phyloP scores from a whole-genome alignment of 1,284 basidiomycete species.

The Ceratobasidium theobromae region DNA sequence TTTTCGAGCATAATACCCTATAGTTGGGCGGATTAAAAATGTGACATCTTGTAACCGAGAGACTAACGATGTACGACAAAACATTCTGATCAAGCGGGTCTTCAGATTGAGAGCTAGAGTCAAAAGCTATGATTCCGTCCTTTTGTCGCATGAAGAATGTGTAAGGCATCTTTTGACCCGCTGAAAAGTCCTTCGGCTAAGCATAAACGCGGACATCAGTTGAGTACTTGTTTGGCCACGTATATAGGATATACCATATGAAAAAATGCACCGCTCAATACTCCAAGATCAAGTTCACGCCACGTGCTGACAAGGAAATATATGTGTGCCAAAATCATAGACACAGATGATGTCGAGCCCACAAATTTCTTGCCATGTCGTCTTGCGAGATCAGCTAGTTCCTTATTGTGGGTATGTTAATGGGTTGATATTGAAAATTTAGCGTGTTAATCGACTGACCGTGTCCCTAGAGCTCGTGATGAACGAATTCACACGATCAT shows the following conservation, averaged over 20 bases:
- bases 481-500: constrained; percentile 76
- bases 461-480: constrained; percentile 79
- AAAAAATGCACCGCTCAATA: constrained; percentile 60
- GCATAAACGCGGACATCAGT: constrained; percentile 16
- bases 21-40: constrained; percentile 4
- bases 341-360: constrained; percentile 92
- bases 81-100: constrained; percentile 63
- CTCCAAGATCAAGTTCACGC: constrained; percentile 59
- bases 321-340: constrained; percentile 80
- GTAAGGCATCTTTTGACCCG: constrained; percentile 79
- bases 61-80: constrained; percentile 73
- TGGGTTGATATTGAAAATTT: neutral
- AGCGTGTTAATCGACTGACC: constrained; percentile 46
- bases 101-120: constrained; percentile 57
- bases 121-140: constrained; percentile 76
- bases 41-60: neutral
- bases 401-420: constrained; percentile 46
- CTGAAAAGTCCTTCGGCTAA: constrained; percentile 68
- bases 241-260: constrained; percentile 53
- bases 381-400: constrained; percentile 65
- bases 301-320: constrained; percentile 80
- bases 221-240: neutral
- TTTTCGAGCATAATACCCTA: constrained; percentile 90
- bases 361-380: constrained; percentile 63
- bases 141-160: constrained; percentile 63